phyloP scores from a whole-genome alignment of 2,329 filamentous ascomycete species.

The Colletotrichum endophyticum region DNA sequence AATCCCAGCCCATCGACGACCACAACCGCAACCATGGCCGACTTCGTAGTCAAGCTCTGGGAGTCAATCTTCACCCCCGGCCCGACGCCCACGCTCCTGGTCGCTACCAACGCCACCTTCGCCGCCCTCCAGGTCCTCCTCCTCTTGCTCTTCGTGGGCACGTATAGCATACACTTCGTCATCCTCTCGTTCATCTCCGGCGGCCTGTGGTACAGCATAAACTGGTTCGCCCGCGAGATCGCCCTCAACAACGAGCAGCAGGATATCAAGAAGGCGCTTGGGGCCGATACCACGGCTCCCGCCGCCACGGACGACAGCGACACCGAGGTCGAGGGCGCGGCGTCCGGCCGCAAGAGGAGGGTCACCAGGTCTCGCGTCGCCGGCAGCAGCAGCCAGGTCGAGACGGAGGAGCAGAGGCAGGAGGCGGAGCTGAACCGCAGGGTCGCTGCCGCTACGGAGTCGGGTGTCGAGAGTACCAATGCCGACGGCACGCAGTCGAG shows the following conservation, averaged over 20 bases:
- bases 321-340: slow-evolving; percentile 50
- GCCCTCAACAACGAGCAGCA: slow-evolving; percentile 45
- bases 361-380: not conserved
- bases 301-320: slow-evolving; percentile 48
- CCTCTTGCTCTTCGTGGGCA: slow-evolving; percentile 75
- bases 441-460: slow-evolving; percentile 39
- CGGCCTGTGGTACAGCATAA: slow-evolving; percentile 90
- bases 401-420: slow-evolving; percentile 39
- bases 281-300: slow-evolving; percentile 35
- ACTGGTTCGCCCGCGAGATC: slow-evolving; percentile 88
- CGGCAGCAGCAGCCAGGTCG: slow-evolving; percentile 46
- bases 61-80: slow-evolving; percentile 93
- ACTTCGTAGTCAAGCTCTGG: slow-evolving; percentile 80
- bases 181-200: slow-evolving; percentile 80
- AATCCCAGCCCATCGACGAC: not conserved
- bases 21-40: slow-evolving; percentile 50
- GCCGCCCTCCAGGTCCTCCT: slow-evolving; percentile 83
- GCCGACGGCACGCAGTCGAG: slow-evolving; percentile 57
- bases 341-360: not conserved
- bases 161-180: slow-evolving; percentile 87
- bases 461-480: slow-evolving; percentile 33
- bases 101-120: slow-evolving; percentile 91
- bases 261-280: slow-evolving; percentile 39
- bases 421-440: slow-evolving; percentile 56
- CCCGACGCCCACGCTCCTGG: slow-evolving; percentile 82